Evolutionary conservation across 768 basidiomycete genomes (phyloP), one percentile per base, ranked within the genome.

Genomic region (Lactarius trivialis): DNA sequence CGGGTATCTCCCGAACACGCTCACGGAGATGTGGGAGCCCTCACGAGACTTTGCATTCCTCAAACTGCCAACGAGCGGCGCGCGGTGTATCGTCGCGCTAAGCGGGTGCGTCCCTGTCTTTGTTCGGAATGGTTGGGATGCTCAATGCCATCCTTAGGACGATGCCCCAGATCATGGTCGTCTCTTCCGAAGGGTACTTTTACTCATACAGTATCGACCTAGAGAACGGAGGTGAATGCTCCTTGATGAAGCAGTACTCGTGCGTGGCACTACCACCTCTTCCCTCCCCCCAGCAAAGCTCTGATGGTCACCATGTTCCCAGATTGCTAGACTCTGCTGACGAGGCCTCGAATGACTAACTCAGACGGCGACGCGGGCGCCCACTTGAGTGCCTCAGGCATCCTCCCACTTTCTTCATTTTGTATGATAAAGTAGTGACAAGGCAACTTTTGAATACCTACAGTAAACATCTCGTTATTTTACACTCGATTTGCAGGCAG

Each of bases 21-120:
- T 98, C 51, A 91, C 93, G 21, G 96, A 97, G 72, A 85, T 98
- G 76, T 99, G 95, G 94, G 97, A 98, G 68, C 97, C 97, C 0
- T 81, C 91, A 37, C 79, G 96, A 7, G 96, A 97, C 71, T 98
- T 98, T 71, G 97, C 96, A 0, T 95, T 82, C 72, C 76, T 96
- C 61, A 85, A 91, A 70, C 73, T 99, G 26, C 93, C 94, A 55
- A 81, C 85, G 7, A 76, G 82, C 63, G 87, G 93, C 3, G 84
- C 86, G 12, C 80, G 91, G 61, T 93, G 89, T 69, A 85, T 95
- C 17, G 94, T 97, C 45, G 96, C 92, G 0, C 74, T 98, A 59
- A 91, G 88, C 71, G 85, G 88, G 93, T 95, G 71, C 30, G 54
- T 54, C 24, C 9, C 28, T 17, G 4, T 4, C 30, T 15, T 33